Conservation (phyloP, 495 filamentous ascomycete species). For the Daldinia bambusicola region DNA sequence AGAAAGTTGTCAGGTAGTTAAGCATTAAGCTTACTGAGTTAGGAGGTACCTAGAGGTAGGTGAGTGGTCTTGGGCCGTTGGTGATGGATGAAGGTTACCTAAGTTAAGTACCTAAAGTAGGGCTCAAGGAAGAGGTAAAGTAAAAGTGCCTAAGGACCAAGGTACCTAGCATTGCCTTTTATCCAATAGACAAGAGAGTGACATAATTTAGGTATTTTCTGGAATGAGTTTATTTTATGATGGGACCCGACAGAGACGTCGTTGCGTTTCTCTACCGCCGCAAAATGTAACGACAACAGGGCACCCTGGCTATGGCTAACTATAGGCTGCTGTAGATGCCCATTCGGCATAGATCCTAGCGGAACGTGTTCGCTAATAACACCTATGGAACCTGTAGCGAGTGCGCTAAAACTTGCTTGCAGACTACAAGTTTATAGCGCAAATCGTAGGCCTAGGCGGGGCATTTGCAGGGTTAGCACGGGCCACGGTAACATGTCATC, state of each 20-base stretch:
- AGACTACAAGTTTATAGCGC: neutral
- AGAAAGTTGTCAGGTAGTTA: conserved; percentile 1
- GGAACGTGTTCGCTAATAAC: conserved; percentile 1
- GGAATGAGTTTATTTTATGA: no score
- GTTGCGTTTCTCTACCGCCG: conserved; percentile 21
- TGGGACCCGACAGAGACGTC: conserved; percentile 8
- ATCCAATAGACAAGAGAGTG: no score
- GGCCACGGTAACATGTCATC: conserved; percentile 30
- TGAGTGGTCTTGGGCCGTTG: neutral
- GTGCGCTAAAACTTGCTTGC: neutral
- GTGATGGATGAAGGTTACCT: neutral
- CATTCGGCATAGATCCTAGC: conserved; percentile 1
- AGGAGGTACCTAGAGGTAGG: neutral
- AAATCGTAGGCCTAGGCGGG: neutral
- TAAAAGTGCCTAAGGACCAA: no score
- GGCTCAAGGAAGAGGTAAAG: no score
- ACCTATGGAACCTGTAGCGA: neutral
- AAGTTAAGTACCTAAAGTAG: no score
- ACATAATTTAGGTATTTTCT: no score
- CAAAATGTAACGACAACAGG: conserved; percentile 37
- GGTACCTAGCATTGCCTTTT: no score
- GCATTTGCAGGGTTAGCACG: conserved; percentile 26
- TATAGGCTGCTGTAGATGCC: neutral
- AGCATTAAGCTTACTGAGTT: neutral
- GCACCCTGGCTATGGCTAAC: conserved; percentile 5